phyloP scores from a whole-genome alignment of 1,284 basidiomycete species.

The Kalmanozyma brasiliensis region DNA sequence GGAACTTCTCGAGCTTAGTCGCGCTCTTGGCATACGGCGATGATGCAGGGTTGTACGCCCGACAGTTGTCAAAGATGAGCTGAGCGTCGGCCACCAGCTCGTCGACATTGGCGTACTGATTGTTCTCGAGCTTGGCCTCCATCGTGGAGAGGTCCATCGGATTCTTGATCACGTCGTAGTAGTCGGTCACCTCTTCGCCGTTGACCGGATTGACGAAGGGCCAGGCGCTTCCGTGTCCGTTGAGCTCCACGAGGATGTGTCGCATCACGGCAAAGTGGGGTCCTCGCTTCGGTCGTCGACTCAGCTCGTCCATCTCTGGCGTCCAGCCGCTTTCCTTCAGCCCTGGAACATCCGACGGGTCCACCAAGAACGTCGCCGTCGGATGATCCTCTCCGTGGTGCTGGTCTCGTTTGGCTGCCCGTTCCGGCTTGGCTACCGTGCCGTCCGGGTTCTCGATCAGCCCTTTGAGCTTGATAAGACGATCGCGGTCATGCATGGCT shows the following conservation, averaged over 20 bases:
- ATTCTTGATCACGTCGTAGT: conserved; percentile 87
- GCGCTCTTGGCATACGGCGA: conserved; percentile 89
- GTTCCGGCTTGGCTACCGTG: conserved; percentile 47
- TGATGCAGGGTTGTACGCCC: conserved; percentile 85
- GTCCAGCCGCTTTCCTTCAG: conserved; percentile 88
- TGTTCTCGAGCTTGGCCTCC: conserved; percentile 87
- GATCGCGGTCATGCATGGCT: conserved; percentile 76
- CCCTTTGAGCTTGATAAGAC: conserved; percentile 45
- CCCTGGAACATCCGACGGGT: conserved; percentile 60
- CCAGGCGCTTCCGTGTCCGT: conserved; percentile 85
- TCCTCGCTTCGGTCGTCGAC: conserved; percentile 72
- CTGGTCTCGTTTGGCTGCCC: conserved; percentile 41
- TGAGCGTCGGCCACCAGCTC: conserved; percentile 81
- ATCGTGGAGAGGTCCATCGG: conserved; percentile 97
- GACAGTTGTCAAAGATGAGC: conserved; percentile 86
- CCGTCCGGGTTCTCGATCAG: conserved; percentile 50
- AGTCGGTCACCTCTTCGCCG: conserved; percentile 84
- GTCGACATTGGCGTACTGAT: conserved; percentile 79
- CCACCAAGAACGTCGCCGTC: conserved; percentile 52
- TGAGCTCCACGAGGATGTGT: conserved; percentile 83
- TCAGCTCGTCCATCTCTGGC: conserved; percentile 82
- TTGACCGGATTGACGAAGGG: conserved; percentile 86
- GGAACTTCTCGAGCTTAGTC: conserved; percentile 77
- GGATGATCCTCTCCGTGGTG: conserved; percentile 41
- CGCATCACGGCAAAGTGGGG: conserved; percentile 78